Evolutionary conservation across 441 rosid species (phyloP).

Genomic region (Pelargonium australe): DNA sequence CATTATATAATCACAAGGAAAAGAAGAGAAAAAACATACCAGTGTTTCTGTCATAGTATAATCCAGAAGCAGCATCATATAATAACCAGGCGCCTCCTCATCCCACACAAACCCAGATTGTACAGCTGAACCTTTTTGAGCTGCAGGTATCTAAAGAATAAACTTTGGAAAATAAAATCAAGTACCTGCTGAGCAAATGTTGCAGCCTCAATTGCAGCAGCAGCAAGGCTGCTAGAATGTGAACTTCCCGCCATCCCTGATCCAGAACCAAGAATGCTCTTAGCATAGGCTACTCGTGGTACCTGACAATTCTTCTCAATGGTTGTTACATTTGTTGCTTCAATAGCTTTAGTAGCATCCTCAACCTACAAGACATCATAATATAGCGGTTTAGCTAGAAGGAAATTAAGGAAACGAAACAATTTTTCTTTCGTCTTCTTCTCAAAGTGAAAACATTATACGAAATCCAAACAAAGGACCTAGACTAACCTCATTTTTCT

Average conservation of each 20-base stretch:
- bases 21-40: slow-evolving; percentile 33
- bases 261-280: slow-evolving; percentile 87
- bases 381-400: background rate
- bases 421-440: too few species aligned
- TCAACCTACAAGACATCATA: slow-evolving; percentile 51
- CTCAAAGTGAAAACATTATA: too few species aligned
- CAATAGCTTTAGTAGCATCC: slow-evolving; percentile 88
- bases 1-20: background rate
- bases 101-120: slow-evolving; percentile 98
- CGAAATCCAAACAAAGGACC: too few species aligned
- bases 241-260: slow-evolving; percentile 58
- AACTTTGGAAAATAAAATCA: background rate
- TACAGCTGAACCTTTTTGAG: slow-evolving; percentile 49
- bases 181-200: slow-evolving; percentile 89
- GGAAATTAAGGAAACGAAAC: too few species aligned
- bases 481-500: too few species aligned
- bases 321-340: slow-evolving; percentile 76
- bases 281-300: slow-evolving; percentile 87
- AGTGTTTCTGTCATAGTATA: slow-evolving; percentile 92
- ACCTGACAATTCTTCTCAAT: slow-evolving; percentile 91
- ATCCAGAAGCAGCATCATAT: slow-evolving; percentile 97
- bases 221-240: slow-evolving; percentile 89
- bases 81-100: slow-evolving; percentile 96
- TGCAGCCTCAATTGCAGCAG: slow-evolving; percentile 99
- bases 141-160: slow-evolving; percentile 9